Percentiles rank a stretch among this genome's conserved stretches.
Evolutionary conservation across 176 grass and related monocot genomes (phyloP).

Genomic region (Metroxylon sagu): DNA sequence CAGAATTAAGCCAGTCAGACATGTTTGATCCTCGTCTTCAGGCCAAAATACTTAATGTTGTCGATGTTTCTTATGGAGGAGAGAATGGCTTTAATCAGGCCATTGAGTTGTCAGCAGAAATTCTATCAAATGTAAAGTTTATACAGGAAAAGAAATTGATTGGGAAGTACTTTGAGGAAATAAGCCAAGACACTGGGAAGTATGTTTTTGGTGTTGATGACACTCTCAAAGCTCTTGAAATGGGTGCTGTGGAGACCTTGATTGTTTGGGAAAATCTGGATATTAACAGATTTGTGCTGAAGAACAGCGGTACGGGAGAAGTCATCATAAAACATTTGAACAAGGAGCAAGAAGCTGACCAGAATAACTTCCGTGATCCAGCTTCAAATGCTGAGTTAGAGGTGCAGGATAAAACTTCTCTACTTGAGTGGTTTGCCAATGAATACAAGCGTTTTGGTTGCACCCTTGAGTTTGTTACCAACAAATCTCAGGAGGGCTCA

Average conservation of each 20-base stretch:
- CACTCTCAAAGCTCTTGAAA: slow-evolving; percentile 65
- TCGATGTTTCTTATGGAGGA: slow-evolving; percentile 71
- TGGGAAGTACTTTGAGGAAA: slow-evolving; percentile 80
- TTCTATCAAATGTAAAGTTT: slow-evolving; percentile 69
- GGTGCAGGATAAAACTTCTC: slow-evolving; percentile 53
- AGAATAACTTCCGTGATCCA: slow-evolving; percentile 54
- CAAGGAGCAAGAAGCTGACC: slow-evolving; percentile 59
- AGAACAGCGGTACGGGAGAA: slow-evolving; percentile 50
- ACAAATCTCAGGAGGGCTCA: slow-evolving; percentile 68
- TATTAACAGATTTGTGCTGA: slow-evolving; percentile 57
- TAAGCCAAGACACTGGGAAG: slow-evolving; percentile 65
- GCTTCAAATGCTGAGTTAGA: slow-evolving; percentile 51
- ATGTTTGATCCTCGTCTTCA: slow-evolving; percentile 78
- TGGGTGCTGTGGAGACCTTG: slow-evolving; percentile 66
- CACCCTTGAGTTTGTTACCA: slow-evolving; percentile 74
- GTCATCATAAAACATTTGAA: slow-evolving; percentile 46
- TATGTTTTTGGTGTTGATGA: slow-evolving; percentile 77
- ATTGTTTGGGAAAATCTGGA: slow-evolving; percentile 82
- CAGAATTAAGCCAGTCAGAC: slow-evolving; percentile 67
- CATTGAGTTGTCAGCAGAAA: slow-evolving; percentile 65
- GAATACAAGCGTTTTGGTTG: slow-evolving; percentile 76
- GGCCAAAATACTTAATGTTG: slow-evolving; percentile 66
- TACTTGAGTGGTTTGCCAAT: slow-evolving; percentile 77
- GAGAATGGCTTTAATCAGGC: slow-evolving; percentile 71
- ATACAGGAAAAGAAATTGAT: slow-evolving; percentile 80